Evolutionary conservation across 495 filamentous ascomycete species (phyloP), one percentile per base, ranked within the genome.

Genomic region (Lichina pygmaea): DNA sequence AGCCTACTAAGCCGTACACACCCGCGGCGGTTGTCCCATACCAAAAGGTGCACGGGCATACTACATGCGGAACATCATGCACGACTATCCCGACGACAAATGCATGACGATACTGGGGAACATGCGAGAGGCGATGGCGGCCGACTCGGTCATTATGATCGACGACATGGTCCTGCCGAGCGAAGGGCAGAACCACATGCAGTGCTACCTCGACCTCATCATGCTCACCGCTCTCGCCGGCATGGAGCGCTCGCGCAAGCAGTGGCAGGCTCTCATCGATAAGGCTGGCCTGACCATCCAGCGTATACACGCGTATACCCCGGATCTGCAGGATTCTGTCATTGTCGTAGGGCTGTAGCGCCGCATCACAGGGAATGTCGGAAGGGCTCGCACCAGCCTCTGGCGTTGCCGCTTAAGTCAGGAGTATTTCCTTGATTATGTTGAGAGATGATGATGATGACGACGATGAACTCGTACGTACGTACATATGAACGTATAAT

Each of bases 161-260:
- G 62, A 67, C 49, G 62, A 60, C 50, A 62, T 62, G 50, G 47
- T 62, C 8, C 36, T 66, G 0, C 55, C 51, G 3, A 56, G 65
- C 38, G 52, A 50, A 8, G 55, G 53, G 0, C 57, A 55, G 0
- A 51, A 56, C n/a, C 58, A 50, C 51, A 52, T 52, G 38, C 49
- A 52, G 1, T 54, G 56, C 0, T 46, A 55, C 50, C 46, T 54
- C 0, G 64, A 67, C 51, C 30, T 68, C 3, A 42, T 49, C 0
- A 58, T 66, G 61, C 60, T 66, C 56, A 44, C 52, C 10, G 33
- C 33, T 3, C 54, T 60, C 39, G 59, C 55, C 12, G 57, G 55
- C 8, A 52, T 55, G 33, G 63, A 66, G 48, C 53, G 64, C 9
- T 63, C 62, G 0, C 51, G 59, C n/a, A 49, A 53, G 11, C 56